A percentile compares a stretch with the other conserved stretches of the same genome.
phyloP scores from a whole-genome alignment of 331 rosid genomes.

The Saraca asoca region DNA sequence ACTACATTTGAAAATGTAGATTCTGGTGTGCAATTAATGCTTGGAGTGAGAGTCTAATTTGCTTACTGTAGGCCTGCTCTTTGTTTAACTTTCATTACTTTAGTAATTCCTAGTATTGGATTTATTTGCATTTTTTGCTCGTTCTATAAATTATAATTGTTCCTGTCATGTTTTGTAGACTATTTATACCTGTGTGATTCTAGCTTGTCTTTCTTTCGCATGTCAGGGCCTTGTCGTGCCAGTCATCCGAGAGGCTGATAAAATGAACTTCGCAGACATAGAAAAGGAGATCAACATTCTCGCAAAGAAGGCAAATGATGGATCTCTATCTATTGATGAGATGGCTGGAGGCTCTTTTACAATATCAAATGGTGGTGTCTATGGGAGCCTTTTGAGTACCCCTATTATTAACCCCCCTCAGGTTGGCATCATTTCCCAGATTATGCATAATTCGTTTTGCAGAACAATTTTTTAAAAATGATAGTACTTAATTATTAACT shows the following conservation, averaged over 20 bases:
- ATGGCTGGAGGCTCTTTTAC: slow-evolving; percentile 96
- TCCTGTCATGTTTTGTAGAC: not conserved
- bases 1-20: not conserved
- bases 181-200: not conserved
- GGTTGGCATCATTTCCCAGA: slow-evolving; percentile 44
- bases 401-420: slow-evolving; percentile 94
- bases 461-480: not conserved
- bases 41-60: not conserved
- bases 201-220: slow-evolving; percentile 26
- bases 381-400: slow-evolving; percentile 87
- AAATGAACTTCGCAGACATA: slow-evolving; percentile 79
- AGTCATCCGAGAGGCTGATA: slow-evolving; percentile 73
- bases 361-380: slow-evolving; percentile 91
- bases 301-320: slow-evolving; percentile 86
- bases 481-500: not conserved
- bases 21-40: not conserved
- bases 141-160: not conserved
- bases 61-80: not conserved
- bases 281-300: slow-evolving; percentile 82
- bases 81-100: not conserved
- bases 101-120: not conserved
- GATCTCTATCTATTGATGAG: slow-evolving; percentile 79
- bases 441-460: not conserved
- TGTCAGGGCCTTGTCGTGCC: slow-evolving; percentile 86
- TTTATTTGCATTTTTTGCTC: not conserved